These are phyloP conservation scores for Neoascochyta sp. DNA, from an alignment of 2,329 filamentous ascomycete genomes.

Conservation along the genomic window DNA sequence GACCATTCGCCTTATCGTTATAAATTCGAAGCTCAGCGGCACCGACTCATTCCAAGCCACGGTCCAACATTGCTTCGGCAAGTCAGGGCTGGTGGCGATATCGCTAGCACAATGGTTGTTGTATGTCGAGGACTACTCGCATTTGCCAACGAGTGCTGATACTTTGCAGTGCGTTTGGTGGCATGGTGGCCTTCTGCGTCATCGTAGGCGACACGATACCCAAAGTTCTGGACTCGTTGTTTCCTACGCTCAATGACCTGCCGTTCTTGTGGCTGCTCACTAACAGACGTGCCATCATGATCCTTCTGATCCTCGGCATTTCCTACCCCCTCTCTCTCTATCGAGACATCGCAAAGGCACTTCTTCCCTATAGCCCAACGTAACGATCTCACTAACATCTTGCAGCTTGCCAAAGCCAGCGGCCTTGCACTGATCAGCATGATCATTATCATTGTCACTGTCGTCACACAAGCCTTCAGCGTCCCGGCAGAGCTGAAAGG, in stretches of 20 bases:
- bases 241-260: constrained; percentile 68
- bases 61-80: constrained; percentile 92
- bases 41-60: constrained; percentile 93
- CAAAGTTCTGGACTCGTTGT: constrained; percentile 77
- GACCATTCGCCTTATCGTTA: constrained; percentile 95
- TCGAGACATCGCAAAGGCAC: constrained; percentile 84
- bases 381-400: constrained; percentile 29
- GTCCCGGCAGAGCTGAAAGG: constrained; percentile 71
- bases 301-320: constrained; percentile 79
- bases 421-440: constrained; percentile 91
- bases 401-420: constrained; percentile 88
- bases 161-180: constrained; percentile 71
- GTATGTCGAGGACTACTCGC: constrained; percentile 34
- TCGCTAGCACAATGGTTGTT: constrained; percentile 94
- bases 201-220: constrained; percentile 97
- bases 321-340: constrained; percentile 92
- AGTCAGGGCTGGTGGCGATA: constrained; percentile 82
- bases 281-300: constrained; percentile 77
- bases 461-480: constrained; percentile 76
- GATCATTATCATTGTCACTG: constrained; percentile 81
- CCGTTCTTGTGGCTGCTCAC: constrained; percentile 79
- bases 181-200: constrained; percentile 97
- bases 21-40: constrained; percentile 95
- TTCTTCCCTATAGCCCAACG: constrained; percentile 2
- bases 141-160: constrained; percentile 16